Evolutionary conservation across 495 filamentous ascomycete genomes (phyloP), one percentile per base, ranked within the genome.

Genomic region (Lophiotrema nucula): DNA sequence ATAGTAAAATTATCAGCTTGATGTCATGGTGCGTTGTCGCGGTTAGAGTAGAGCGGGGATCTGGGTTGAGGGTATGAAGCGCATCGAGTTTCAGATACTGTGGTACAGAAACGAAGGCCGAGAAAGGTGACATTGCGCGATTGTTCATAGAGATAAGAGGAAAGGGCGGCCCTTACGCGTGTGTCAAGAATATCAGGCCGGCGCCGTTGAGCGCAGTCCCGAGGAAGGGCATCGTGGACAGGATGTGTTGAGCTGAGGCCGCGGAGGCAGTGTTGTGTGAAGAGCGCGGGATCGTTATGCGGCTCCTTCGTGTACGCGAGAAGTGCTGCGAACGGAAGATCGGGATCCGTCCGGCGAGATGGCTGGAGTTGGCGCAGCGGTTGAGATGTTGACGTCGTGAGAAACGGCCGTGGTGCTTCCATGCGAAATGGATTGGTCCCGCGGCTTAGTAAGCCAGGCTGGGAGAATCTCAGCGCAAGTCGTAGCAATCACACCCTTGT

Each of bases 161-260:
- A 37, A 48, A 45, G 11, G 48, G 43, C 12, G 21, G 47, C n/a
- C 31, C 71, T 55, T 75, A 77, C 74, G 74, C 73, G 51, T 77
- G 74, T 38, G 67, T 59, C 35, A 77, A 65, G 55, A 77, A 69
- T 41, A 77, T 10, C 12, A 70, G 31, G 50, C 74, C 74, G 24
- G 74, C 15, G 31, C 58, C 43, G 50, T 69, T 74, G 39, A 76
- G 50, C 6, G 59, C 44, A 18, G 38, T 61, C 16, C 72, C 56
- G 11, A 68, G 39, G 41, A 73, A 37, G 15, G 62, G 33, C 73
- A 75, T 75, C 12, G 27, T 66, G 54, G 26, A 54, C 8, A 15
- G 50, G 11, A 22, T 26, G 13, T n/a, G 39, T 18, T 28, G 27
- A 27, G 47, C 13, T 23, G 47, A 2, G 25, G 43, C 0, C 8